Conservation (phyloP, 345 rosid species). For the Capsella bursapastoris region DNA sequence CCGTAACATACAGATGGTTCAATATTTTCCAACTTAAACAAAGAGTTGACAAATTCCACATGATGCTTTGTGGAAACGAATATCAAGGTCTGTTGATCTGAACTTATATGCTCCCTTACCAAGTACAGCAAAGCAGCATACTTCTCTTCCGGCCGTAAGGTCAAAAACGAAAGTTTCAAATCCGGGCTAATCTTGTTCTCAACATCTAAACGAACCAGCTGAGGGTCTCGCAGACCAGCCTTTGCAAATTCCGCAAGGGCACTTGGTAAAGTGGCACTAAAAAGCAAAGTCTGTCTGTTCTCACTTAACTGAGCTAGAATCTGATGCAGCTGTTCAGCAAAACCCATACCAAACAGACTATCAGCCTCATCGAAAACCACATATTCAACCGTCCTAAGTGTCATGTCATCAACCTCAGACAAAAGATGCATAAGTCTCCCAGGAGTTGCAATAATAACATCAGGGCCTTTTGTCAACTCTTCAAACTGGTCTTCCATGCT, state of each 20-base stretch:
- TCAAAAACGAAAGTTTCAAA: constrained; percentile 67
- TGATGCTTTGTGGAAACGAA: constrained; percentile 98
- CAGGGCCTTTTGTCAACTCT: constrained; percentile 89
- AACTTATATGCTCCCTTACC: constrained; percentile 77
- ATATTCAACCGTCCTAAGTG: constrained; percentile 82
- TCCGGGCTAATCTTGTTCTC: constrained; percentile 96
- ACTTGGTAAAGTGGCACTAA: constrained; percentile 96
- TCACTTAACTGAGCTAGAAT: constrained; percentile 82
- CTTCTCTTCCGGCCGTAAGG: constrained; percentile 89
- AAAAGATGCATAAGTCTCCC: constrained; percentile 97
- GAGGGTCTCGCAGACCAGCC: constrained; percentile 95
- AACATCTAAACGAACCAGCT: constrained; percentile 87
- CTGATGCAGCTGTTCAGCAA: constrained; percentile 86
- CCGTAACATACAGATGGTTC: constrained; percentile 93
- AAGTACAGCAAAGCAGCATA: constrained; percentile 80
- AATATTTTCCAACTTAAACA: constrained; percentile 84
- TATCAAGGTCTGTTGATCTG: constrained; percentile 78
- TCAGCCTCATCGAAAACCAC: constrained; percentile 98
- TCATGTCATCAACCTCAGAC: constrained; percentile 88
- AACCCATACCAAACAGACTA: constrained; percentile 90
- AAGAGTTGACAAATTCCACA: constrained; percentile 82
- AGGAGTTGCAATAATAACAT: constrained; percentile 92
- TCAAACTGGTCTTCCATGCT: constrained; percentile 94
- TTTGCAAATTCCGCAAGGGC: constrained; percentile 96
- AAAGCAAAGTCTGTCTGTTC: constrained; percentile 92